These are phyloP conservation scores for Mercurialis annua DNA, from an alignment of 345 rosid species.

Conservation along the genomic window DNA sequence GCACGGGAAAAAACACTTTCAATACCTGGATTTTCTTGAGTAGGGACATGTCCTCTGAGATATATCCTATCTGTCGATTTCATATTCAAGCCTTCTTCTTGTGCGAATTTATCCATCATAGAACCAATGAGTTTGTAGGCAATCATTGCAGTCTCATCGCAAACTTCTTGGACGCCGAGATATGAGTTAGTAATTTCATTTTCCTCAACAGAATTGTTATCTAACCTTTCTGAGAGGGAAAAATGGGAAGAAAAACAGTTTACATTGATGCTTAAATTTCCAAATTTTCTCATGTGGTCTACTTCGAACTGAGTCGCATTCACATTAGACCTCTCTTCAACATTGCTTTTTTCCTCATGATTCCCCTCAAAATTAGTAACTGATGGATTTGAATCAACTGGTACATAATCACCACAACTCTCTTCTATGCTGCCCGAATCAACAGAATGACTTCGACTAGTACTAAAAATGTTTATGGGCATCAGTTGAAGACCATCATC, in stretches of 20 bases:
- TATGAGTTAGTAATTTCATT: slow-evolving; percentile 43
- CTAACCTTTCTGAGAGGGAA: slow-evolving; percentile 10
- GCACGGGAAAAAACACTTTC: not conserved
- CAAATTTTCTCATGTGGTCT: slow-evolving; percentile 16
- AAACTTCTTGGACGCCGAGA: slow-evolving; percentile 66
- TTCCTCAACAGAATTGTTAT: slow-evolving; percentile 17
- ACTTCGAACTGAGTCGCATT: slow-evolving; percentile 17
- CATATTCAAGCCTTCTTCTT: slow-evolving; percentile 38
- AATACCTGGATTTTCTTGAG: slow-evolving; percentile 47
- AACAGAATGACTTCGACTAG: slow-evolving; percentile 23
- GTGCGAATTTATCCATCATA: slow-evolving; percentile 37
- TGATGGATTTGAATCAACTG: slow-evolving; percentile 17
- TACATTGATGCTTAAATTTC: slow-evolving; percentile 11
- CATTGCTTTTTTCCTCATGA: slow-evolving; percentile 20
- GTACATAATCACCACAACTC: slow-evolving; percentile 51
- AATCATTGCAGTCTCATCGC: slow-evolving; percentile 66
- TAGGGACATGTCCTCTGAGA: slow-evolving; percentile 42
- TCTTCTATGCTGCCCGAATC: slow-evolving; percentile 42
- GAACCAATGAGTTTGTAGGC: slow-evolving; percentile 63
- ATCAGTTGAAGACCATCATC: slow-evolving; percentile 20
- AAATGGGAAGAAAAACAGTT: slow-evolving; percentile 5
- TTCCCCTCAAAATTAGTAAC: slow-evolving; percentile 6
- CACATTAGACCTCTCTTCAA: slow-evolving; percentile 12
- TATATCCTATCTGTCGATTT: slow-evolving; percentile 34
- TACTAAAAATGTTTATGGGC: slow-evolving; percentile 21